Conservation (phyloP, 805 yeast species). For the Suhomyces emberorum region DNA sequence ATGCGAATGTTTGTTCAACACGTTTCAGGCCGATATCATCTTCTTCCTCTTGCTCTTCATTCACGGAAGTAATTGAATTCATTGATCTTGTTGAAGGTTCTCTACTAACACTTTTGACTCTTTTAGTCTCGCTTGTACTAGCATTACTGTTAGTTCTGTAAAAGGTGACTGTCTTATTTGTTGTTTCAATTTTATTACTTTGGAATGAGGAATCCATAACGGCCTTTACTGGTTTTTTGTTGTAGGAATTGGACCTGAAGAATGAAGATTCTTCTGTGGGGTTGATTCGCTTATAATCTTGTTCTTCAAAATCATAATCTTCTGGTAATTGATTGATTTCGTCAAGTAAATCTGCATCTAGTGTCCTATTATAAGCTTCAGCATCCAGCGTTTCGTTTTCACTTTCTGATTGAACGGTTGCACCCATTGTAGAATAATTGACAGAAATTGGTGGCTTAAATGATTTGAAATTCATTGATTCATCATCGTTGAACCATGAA, state of each 20-base stretch:
- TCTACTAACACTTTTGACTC: conserved; percentile 23
- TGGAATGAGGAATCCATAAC: conserved; percentile 19
- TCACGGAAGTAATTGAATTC: conserved; percentile 24
- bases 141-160: conserved; percentile 28
- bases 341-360: conserved; percentile 43
- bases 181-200: conserved; percentile 35
- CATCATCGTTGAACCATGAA: conserved; percentile 33
- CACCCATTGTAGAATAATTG: background rate
- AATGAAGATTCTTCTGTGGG: conserved; percentile 9
- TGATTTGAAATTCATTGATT: conserved; percentile 13
- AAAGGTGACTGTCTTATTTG: conserved; percentile 41
- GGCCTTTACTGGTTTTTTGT: conserved; percentile 33
- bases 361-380: conserved; percentile 9
- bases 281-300: conserved; percentile 10
- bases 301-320: conserved; percentile 38
- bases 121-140: conserved; percentile 9
- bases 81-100: conserved; percentile 29
- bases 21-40: conserved; percentile 5
- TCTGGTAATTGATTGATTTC: conserved; percentile 51
- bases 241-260: conserved; percentile 38
- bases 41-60: conserved; percentile 17
- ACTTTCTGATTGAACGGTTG: background rate
- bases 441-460: background rate
- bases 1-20: background rate
- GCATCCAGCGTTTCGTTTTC: conserved; percentile 2